A percentile compares a stretch with the other conserved stretches of the same genome.
Evolutionary conservation across 441 rosid genomes (phyloP).

Genomic region (Biscutella laevigata): DNA sequence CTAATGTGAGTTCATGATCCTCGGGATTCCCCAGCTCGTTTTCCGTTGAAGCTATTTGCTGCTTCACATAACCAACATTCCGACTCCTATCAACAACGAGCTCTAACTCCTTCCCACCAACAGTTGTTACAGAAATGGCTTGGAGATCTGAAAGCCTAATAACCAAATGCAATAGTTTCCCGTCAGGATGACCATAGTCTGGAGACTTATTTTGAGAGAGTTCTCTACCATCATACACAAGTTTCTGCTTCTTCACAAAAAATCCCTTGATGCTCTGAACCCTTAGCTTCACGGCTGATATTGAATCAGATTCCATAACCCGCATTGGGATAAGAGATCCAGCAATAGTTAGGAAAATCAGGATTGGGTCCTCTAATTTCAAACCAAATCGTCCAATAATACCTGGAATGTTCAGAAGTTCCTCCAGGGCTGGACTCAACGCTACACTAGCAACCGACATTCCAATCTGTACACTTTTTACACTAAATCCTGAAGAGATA

Average conservation of each 20-base stretch:
- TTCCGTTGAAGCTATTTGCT: conserved; percentile 44
- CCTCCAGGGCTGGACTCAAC: conserved; percentile 44
- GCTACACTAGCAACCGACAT: conserved; percentile 58
- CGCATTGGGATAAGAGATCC: conserved; percentile 48
- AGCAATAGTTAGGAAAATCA: conserved; percentile 40
- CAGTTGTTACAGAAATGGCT: conserved; percentile 47
- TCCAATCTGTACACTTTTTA: conserved; percentile 21
- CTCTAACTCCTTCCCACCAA: conserved; percentile 51
- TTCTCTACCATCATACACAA: conserved; percentile 49
- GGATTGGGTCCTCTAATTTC: conserved; percentile 34
- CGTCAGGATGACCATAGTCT: conserved; percentile 51
- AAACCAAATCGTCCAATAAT: conserved; percentile 23
- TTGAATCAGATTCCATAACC: conserved; percentile 49
- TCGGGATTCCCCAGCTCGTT: conserved; percentile 33
- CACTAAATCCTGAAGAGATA: conserved; percentile 14
- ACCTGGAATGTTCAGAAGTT: conserved; percentile 32
- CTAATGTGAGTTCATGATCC: conserved; percentile 49
- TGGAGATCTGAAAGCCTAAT: conserved; percentile 49
- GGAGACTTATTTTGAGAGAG: conserved; percentile 40
- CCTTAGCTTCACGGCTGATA: conserved; percentile 62
- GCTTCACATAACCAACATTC: conserved; percentile 67
- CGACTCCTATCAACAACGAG: conserved; percentile 45
- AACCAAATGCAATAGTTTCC: conserved; percentile 56
- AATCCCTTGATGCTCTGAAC: conserved; percentile 60
- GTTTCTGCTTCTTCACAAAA: conserved; percentile 52